Conservation (phyloP, 1,284 basidiomycete genomes). For the Sanghuangporus baumii region DNA sequence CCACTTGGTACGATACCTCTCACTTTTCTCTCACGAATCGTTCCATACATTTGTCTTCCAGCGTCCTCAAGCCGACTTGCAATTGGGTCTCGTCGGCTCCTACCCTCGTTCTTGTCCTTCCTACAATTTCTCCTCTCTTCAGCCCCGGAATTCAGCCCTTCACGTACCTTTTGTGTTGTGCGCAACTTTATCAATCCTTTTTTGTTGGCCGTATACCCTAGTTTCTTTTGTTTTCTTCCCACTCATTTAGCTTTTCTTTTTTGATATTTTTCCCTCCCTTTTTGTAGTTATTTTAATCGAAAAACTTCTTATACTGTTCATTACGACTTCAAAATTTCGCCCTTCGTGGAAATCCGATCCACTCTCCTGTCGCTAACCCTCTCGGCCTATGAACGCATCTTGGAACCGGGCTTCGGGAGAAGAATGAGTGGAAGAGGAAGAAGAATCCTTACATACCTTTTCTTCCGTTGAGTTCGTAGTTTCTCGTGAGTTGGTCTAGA, state of each 20-base stretch:
- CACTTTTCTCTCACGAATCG: neutral
- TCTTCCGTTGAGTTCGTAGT: too few species aligned
- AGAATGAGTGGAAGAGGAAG: too few species aligned
- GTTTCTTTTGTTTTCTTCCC: neutral
- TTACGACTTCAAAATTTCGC: neutral
- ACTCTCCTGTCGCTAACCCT: too few species aligned
- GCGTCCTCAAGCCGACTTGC: neutral
- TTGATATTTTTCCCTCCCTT: neutral
- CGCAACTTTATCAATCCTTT: neutral
- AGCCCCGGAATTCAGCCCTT: neutral
- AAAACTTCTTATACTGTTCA: neutral
- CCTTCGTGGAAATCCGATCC: too few species aligned
- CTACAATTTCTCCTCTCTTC: neutral
- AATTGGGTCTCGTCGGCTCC: neutral
- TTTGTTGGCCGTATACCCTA: conserved; percentile 7
- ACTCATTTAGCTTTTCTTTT: neutral
- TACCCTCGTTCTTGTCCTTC: neutral
- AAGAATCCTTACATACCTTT: too few species aligned
- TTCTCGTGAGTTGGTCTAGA: too few species aligned
- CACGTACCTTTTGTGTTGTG: neutral
- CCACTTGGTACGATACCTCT: neutral
- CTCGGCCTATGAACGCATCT: too few species aligned
- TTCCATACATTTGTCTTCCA: neutral
- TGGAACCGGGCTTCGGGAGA: too few species aligned
- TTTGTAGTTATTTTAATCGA: neutral